Evolutionary conservation across 371 early-diverging fungal species (phyloP), one percentile per base, ranked within the genome.

Genomic region (Actinomortierella wolfii): DNA sequence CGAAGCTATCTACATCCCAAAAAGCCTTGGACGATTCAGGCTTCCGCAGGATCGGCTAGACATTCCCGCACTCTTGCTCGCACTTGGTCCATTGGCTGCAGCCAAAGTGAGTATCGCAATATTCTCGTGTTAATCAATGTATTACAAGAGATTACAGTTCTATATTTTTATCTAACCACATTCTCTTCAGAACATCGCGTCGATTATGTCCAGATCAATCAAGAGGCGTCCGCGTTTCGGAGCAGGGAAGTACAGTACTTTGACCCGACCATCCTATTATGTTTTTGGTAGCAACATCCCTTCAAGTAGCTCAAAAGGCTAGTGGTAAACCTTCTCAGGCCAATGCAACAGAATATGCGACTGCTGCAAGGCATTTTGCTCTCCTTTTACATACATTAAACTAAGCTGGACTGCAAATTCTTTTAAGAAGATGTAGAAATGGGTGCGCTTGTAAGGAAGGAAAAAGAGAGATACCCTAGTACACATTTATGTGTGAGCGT

Each of bases 1-100:
- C 6, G 59, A 58, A 24, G 59, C 59, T n/a, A 51, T 58, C 41
- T 51, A 58, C 45, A 51, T 58, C 58, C 58, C 58, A 43, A 58
- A 58, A 44, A 58, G 58, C 45, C 51, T 58, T 58, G 58, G 58
- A 28, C 51, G 51, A 15, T 58, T 58, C 58, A 58, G 51, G 51
- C 34, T 58, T 25, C 58, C 51, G 21, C 58, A 51, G 25, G 58
- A 51, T 51, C 43, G 29, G 24, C 45, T 58, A 11, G 51, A 51
- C 20, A 40, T 58, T 44, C 11, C 51, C n/a, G 23, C 20, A 29
- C 43, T 58, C 1, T 44, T 51, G 51, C 24, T 25, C 43, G 51
- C 58, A n/a, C 58, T 58, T 4, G 45, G 45, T 29, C 58, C 58
- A 18, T 51, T 58, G 58, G 51, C 51, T 42, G 58, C 51, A 20